Evolutionary conservation across 306 rosid species (phyloP).

Genomic region (Dryas octopetala): DNA sequence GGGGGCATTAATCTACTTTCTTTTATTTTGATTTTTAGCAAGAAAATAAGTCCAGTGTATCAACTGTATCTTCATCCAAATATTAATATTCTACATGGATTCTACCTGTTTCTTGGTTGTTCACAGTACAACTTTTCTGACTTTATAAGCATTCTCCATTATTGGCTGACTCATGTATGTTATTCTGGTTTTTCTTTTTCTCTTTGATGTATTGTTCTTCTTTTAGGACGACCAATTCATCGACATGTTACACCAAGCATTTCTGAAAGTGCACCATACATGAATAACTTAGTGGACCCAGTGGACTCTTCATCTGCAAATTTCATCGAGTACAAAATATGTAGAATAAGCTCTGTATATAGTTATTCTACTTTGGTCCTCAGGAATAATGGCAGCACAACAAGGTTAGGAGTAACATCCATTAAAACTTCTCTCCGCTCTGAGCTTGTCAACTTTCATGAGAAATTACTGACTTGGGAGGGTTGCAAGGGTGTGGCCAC

Average conservation of each 20-base stretch:
- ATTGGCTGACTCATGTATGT: slow-evolving; percentile 23
- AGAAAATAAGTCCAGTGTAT: neutral
- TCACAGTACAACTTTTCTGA: neutral
- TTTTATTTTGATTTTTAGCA: neutral
- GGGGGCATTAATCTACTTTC: neutral
- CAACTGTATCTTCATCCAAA: neutral
- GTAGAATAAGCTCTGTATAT: slow-evolving; percentile 48
- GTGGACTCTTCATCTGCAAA: slow-evolving; percentile 18
- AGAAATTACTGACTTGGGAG: slow-evolving; percentile 9
- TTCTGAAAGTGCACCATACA: slow-evolving; percentile 61
- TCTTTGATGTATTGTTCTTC: neutral
- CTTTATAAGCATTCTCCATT: neutral
- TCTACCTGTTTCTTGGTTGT: neutral
- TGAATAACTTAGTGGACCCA: slow-evolving; percentile 29
- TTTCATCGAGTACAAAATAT: slow-evolving; percentile 29
- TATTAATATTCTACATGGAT: neutral
- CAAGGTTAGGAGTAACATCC: slow-evolving; percentile 12
- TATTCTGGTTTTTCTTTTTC: too few species aligned
- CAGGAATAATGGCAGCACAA: slow-evolving; percentile 27
- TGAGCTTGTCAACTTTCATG: neutral
- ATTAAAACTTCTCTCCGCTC: neutral
- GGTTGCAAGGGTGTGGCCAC: slow-evolving; percentile 19
- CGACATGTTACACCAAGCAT: slow-evolving; percentile 65
- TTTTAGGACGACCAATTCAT: slow-evolving; percentile 84
- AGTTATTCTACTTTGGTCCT: slow-evolving; percentile 18